A percentile compares a stretch with the other conserved stretches of the same genome.
Conservation (phyloP, 345 rosid species). For the Eucalyptus curtisii region DNA sequence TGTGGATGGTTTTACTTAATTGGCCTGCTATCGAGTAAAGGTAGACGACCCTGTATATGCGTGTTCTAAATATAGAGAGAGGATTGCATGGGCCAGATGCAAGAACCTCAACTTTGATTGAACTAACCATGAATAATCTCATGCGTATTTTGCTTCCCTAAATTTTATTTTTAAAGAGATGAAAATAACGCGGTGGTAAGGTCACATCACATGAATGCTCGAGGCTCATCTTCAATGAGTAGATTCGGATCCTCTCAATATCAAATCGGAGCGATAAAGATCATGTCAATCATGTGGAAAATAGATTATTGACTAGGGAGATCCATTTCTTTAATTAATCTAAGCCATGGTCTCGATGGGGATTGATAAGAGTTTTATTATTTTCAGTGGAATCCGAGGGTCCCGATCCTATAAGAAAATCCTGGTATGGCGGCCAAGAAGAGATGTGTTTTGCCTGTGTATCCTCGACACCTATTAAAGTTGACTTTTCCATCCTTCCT, state of each 20-base stretch:
- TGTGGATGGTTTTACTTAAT: background rate
- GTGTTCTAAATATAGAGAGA: background rate
- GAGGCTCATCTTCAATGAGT: background rate
- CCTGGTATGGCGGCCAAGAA: background rate
- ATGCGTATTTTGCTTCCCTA: background rate
- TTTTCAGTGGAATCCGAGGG: background rate
- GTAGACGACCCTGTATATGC: background rate
- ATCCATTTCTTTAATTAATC: background rate
- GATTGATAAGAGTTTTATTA: background rate
- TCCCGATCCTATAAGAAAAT: background rate
- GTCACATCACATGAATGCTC: background rate
- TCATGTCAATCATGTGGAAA: background rate
- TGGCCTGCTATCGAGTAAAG: background rate
- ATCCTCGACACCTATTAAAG: background rate
- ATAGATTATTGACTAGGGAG: background rate
- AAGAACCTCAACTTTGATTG: background rate
- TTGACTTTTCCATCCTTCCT: background rate
- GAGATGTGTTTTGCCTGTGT: background rate
- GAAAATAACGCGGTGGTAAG: background rate
- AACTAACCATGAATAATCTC: background rate
- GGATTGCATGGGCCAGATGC: background rate
- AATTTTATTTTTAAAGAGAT: background rate
- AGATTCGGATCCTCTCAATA: background rate
- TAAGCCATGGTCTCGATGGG: background rate
- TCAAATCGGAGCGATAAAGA: background rate